These are phyloP conservation scores for Micractinium conductrix DNA, from an alignment of 139 green algal genomes.

Conservation along the genomic window DNA sequence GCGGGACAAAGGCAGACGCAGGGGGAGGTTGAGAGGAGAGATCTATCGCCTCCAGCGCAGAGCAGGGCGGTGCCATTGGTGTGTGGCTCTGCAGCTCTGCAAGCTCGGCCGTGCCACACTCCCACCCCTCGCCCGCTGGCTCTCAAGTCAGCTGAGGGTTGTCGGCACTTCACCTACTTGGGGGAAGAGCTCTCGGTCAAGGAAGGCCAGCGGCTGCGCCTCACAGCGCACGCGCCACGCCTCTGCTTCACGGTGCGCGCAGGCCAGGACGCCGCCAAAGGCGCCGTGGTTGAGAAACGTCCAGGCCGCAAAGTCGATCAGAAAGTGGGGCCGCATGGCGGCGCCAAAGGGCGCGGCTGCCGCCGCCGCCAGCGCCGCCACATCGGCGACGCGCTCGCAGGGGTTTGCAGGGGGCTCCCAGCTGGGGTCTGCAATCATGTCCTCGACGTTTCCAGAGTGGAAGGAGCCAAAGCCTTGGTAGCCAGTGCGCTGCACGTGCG, in stretches of 20 bases:
- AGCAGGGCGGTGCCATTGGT: too few relatives aligned
- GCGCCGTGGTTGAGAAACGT: conserved; percentile 77
- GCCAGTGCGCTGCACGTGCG: conserved; percentile 22
- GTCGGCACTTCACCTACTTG: too few relatives aligned
- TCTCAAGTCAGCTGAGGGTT: too few relatives aligned
- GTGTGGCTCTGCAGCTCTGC: too few relatives aligned
- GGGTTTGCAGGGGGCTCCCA: conserved; percentile 22
- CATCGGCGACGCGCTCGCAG: not conserved
- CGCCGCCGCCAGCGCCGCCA: not conserved
- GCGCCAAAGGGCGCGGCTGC: conserved; percentile 33
- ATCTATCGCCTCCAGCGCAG: too few relatives aligned
- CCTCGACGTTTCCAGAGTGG: conserved; percentile 58
- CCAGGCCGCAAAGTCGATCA: conserved; percentile 65
- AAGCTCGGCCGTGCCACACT: too few relatives aligned
- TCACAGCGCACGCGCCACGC: conserved; percentile 70
- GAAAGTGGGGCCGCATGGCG: conserved; percentile 49
- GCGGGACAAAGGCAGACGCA: too few relatives aligned
- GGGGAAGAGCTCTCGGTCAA: too few relatives aligned
- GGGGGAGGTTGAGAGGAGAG: too few relatives aligned
- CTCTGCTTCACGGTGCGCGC: conserved; percentile 50
- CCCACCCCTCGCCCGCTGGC: too few relatives aligned
- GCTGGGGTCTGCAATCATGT: conserved; percentile 42
- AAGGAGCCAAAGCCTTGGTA: conserved; percentile 71
- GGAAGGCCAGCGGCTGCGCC: conserved; percentile 66
- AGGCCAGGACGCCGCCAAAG: conserved; percentile 60